Evolutionary conservation across 768 basidiomycete genomes (phyloP).

Genomic region (Suillus luteus): DNA sequence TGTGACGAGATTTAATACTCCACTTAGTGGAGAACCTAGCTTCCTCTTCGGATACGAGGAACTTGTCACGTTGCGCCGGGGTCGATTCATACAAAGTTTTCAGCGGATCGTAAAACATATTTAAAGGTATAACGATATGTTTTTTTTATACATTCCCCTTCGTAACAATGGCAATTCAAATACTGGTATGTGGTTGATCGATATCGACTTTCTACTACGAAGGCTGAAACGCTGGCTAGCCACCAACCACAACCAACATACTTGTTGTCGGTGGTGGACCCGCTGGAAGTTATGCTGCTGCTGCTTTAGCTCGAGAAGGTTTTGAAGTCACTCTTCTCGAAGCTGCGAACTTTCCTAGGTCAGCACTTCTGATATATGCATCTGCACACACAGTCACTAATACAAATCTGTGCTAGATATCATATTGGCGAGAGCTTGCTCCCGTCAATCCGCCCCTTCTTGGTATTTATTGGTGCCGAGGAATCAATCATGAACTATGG

Average conservation of each 20-base stretch:
- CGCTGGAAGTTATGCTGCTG: constrained; percentile 57
- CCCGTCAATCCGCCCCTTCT: constrained; percentile 58
- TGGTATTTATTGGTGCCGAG: constrained; percentile 60
- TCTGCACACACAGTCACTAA: neutral
- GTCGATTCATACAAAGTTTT: neutral
- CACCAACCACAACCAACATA: constrained; percentile 12
- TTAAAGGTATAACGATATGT: neutral
- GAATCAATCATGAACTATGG: constrained; percentile 50
- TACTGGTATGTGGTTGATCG: neutral
- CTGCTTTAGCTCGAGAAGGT: constrained; percentile 32
- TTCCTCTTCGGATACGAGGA: neutral
- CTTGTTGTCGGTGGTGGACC: constrained; percentile 46
- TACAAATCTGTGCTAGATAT: constrained; percentile 38
- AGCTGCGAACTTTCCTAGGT: constrained; percentile 54
- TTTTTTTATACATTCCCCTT: neutral
- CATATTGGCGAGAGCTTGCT: constrained; percentile 64
- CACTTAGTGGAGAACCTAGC: neutral
- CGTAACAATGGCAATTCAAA: neutral
- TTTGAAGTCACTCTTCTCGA: constrained; percentile 55
- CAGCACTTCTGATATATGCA: constrained; percentile 50
- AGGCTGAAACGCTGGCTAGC: neutral
- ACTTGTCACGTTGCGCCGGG: neutral
- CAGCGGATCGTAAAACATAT: neutral
- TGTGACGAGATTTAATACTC: neutral
- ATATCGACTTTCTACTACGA: neutral